A percentile compares a stretch with the other conserved stretches of the same genome.
Conservation (phyloP, 2,329 filamentous ascomycete genomes). For the Epicoccum nigrum region DNA sequence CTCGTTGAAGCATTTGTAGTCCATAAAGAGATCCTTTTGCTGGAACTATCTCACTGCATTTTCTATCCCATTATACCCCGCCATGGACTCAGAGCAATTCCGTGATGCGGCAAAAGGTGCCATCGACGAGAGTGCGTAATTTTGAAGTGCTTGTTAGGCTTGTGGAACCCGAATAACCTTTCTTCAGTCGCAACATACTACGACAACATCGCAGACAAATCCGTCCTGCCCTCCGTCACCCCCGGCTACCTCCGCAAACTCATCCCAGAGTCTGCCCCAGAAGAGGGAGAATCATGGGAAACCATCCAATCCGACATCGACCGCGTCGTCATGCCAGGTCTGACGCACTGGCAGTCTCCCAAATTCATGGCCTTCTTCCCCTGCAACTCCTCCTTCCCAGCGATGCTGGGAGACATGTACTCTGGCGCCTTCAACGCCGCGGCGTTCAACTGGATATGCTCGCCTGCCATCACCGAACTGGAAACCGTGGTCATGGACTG, state of each 20-base stretch:
- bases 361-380: slow-evolving; percentile 98
- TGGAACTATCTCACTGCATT: background rate
- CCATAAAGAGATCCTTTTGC: background rate
- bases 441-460: slow-evolving; percentile 97
- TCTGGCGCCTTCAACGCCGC: slow-evolving; percentile 85
- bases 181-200: slow-evolving; percentile 80
- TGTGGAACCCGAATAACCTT: too few relatives aligned
- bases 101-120: slow-evolving; percentile 75
- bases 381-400: slow-evolving; percentile 78
- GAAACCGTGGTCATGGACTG: slow-evolving; percentile 94
- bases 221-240: slow-evolving; percentile 76
- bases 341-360: slow-evolving; percentile 91
- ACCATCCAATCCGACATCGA: slow-evolving; percentile 85
- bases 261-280: slow-evolving; percentile 70
- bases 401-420: slow-evolving; percentile 92
- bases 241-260: slow-evolving; percentile 86
- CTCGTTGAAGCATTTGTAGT: background rate
- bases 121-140: slow-evolving; percentile 76
- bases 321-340: slow-evolving; percentile 83
- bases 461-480: slow-evolving; percentile 87
- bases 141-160: too few relatives aligned
- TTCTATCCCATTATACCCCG: slow-evolving; percentile 5
- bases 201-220: slow-evolving; percentile 70
- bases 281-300: slow-evolving; percentile 73
- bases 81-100: slow-evolving; percentile 82